Base-by-base conservation (phyloP, 257 asterid genomes). In the Mentha longifolia region DNA sequence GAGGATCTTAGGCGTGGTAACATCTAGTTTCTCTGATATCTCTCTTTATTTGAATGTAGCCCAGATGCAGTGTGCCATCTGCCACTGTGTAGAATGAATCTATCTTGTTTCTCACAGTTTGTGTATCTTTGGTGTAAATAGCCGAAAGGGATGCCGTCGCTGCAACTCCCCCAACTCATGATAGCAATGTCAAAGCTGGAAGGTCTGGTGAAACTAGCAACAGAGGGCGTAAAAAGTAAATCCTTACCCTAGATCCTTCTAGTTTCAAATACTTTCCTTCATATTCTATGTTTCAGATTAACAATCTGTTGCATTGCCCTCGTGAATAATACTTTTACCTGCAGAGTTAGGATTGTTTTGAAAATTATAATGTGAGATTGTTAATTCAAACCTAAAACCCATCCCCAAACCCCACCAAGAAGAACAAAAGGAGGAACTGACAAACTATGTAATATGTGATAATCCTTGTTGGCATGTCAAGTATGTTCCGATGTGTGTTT, bases 171-270 rank as follows among this genome's bases (percentile, higher is more conserved):
- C 70, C 93, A 59, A 68, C 80, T 69, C 46, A 46, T 14, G 96
- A 89, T 61, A 86, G 65, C 79, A 87, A 77, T 71, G 88, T 60
- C 61, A 95, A 95, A 81, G 69, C 90, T 75, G 96, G 96, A 85
- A 88, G 71, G 79, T 60, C 90, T 35, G 89, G 96, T 57, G 97
- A 94, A 79, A 83, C 95, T 47, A 86, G 92, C 64, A 84, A 88
- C 85, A 87, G 96, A 81, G 96, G 98, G 76, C 99, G 99, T 69
- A 89, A 95, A 61, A 95, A 88, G 97, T 90, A 87, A 82, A 3
- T 55, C 62, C 74, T 52, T 71, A 19, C 49, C 41, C 63, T 73
- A 19, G 41, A 68, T 43, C 64, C 47, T n/a, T 56, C 17, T 68
- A 7, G 19, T 50, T 60, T 64, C 68, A 55, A 28, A 30, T 69